Conservation (phyloP, 441 rosid genomes). For the Populus hybrid region DNA sequence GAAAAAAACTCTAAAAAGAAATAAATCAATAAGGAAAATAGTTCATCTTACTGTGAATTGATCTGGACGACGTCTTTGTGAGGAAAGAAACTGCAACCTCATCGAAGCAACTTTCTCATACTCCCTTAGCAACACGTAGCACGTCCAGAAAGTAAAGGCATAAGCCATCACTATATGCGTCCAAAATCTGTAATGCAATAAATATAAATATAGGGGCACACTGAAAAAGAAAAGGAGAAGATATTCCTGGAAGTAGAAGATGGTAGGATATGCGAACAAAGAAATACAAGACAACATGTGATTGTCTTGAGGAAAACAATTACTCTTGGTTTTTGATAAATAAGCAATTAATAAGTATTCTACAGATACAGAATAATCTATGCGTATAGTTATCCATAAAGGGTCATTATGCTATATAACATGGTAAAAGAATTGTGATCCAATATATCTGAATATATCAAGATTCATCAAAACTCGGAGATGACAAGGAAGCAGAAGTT, state of each 20-base stretch:
- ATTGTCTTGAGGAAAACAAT: not conserved
- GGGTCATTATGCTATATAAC: not conserved
- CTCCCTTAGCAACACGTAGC: slow-evolving; percentile 72
- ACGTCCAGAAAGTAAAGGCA: slow-evolving; percentile 90
- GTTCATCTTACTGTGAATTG: slow-evolving; percentile 70
- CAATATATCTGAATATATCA: not conserved
- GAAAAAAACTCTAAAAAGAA: slow-evolving; percentile 3
- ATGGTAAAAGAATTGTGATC: not conserved
- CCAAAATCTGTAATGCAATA: slow-evolving; percentile 58
- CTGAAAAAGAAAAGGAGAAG: not conserved
- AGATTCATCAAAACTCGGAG: not conserved
- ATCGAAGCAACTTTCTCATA: slow-evolving; percentile 71
- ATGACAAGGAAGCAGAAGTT: not conserved
- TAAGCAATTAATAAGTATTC: not conserved
- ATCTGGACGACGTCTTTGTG: slow-evolving; percentile 89
- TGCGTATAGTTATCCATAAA: not conserved
- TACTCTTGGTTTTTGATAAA: too few relatives aligned
- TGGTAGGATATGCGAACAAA: not conserved
- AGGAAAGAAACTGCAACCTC: slow-evolving; percentile 84
- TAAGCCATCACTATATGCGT: slow-evolving; percentile 82
- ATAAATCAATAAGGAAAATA: slow-evolving; percentile 11
- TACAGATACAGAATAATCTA: not conserved
- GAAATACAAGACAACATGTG: not conserved
- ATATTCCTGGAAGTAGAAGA: not conserved
- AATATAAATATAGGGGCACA: not conserved